Evolutionary conservation across 495 filamentous ascomycete genomes (phyloP).

Genomic region (Terfezia claveryi): DNA sequence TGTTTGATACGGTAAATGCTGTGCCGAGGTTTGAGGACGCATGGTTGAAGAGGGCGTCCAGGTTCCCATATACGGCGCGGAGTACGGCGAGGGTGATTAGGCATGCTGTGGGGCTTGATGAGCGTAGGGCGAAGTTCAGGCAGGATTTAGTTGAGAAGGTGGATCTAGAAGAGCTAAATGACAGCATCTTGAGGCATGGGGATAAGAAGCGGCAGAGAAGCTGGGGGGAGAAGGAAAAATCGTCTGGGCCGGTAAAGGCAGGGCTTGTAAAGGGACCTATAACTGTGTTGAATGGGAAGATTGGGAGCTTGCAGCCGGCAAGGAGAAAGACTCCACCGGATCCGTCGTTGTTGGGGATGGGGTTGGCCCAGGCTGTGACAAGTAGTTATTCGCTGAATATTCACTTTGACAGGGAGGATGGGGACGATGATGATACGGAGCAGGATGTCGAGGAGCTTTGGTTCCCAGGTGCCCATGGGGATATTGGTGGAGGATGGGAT

Average conservation of each 20-base stretch:
- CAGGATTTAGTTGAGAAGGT: constrained; percentile 17
- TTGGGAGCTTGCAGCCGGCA: background rate
- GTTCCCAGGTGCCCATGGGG: constrained; percentile 66
- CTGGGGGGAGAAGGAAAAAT: background rate
- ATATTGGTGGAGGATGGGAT: constrained; percentile 72
- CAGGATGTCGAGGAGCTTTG: constrained; percentile 69
- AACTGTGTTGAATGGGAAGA: background rate
- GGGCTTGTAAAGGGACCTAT: background rate
- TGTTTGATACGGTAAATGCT: constrained; percentile 63
- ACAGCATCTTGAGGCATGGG: background rate
- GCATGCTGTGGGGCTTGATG: constrained; percentile 61
- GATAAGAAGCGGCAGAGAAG: background rate
- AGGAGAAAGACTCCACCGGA: background rate
- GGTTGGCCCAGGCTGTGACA: background rate
- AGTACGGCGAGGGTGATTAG: constrained; percentile 32
- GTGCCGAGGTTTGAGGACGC: constrained; percentile 65
- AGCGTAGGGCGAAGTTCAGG: constrained; percentile 46
- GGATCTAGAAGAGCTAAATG: background rate
- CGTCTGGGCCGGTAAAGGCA: background rate
- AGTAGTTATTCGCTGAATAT: constrained; percentile 8
- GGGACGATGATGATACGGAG: constrained; percentile 35
- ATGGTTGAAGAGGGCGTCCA: constrained; percentile 55
- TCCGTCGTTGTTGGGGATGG: background rate
- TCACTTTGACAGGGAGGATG: constrained; percentile 7
- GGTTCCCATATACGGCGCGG: constrained; percentile 62